Conservation (phyloP, 768 basidiomycete genomes). For the Lactarius evosmus region DNA sequence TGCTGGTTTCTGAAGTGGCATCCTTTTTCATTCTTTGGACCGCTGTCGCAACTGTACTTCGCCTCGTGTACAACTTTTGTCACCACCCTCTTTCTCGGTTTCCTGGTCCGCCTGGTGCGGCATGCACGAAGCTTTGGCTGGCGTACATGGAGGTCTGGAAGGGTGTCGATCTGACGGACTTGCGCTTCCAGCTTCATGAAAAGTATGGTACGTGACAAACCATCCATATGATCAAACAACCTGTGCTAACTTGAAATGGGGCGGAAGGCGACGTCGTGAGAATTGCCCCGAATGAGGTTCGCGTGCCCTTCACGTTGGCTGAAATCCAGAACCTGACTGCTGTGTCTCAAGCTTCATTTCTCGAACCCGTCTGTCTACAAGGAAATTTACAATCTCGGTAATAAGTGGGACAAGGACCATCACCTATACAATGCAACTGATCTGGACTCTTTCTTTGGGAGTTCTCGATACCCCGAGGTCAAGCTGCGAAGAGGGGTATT, state of each 20-base stretch:
- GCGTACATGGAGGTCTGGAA: conserved; percentile 13
- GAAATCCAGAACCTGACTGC: neutral
- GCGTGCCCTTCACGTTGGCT: neutral
- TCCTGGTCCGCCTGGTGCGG: conserved; percentile 7
- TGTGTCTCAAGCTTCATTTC: neutral
- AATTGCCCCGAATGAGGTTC: conserved; percentile 6
- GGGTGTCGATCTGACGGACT: neutral
- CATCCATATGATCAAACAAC: neutral
- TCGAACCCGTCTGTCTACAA: conserved; percentile 1
- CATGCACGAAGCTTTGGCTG: conserved; percentile 5
- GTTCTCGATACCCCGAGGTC: conserved; percentile 6
- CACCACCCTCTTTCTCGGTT: conserved; percentile 12
- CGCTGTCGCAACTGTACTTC: neutral
- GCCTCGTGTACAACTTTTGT: conserved; percentile 6
- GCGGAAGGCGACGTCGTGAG: conserved; percentile 2
- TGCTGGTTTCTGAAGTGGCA: neutral
- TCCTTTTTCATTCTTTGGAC: neutral
- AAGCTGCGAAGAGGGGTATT: neutral
- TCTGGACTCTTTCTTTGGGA: conserved; percentile 4
- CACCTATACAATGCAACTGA: neutral
- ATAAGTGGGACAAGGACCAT: conserved; percentile 8
- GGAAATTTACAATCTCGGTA: conserved; percentile 3
- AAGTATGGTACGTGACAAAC: conserved; percentile 9
- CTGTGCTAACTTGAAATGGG: neutral
- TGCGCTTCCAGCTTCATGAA: conserved; percentile 13